These are phyloP conservation scores for Aspergillus diversus DNA, from an alignment of 495 filamentous ascomycete genomes.

Conservation along the genomic window DNA sequence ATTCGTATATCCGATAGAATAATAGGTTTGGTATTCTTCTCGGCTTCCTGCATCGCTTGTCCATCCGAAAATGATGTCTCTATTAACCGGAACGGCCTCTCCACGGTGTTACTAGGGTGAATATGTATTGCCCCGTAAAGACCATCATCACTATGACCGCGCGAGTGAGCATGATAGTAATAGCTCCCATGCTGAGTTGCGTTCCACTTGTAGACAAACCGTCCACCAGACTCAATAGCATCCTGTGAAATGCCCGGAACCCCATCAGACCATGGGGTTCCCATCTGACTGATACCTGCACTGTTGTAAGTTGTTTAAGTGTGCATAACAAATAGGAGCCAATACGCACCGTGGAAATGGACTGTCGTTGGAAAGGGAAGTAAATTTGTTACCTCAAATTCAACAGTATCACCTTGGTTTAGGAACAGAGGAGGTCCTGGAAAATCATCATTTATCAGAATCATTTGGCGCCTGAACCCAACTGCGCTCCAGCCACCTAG, in stretches of 20 bases:
- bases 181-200: constrained; percentile 56
- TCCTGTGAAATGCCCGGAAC: constrained; percentile 53
- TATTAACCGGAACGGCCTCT: constrained; percentile 53
- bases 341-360: constrained; percentile 52
- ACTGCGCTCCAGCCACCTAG: too few relatives aligned
- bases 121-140: constrained; percentile 33
- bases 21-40: constrained; percentile 44
- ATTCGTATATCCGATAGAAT: constrained; percentile 59
- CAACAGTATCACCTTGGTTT: constrained; percentile 60
- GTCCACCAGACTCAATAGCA: constrained; percentile 48
- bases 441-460: constrained; percentile 60
- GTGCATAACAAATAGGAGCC: neutral
- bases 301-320: neutral
- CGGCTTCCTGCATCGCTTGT: constrained; percentile 50
- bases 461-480: too few relatives aligned
- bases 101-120: constrained; percentile 21
- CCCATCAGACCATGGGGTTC: constrained; percentile 56
- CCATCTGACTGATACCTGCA: constrained; percentile 24
- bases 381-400: constrained; percentile 59
- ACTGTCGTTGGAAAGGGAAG: constrained; percentile 51
- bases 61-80: constrained; percentile 37
- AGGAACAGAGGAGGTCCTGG: constrained; percentile 56
- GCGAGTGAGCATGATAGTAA: constrained; percentile 57
- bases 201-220: constrained; percentile 52
- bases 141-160: constrained; percentile 54